These are phyloP conservation scores for Aspergillus sp. DNA, from an alignment of 2,329 filamentous ascomycete genomes.

Conservation along the genomic window DNA sequence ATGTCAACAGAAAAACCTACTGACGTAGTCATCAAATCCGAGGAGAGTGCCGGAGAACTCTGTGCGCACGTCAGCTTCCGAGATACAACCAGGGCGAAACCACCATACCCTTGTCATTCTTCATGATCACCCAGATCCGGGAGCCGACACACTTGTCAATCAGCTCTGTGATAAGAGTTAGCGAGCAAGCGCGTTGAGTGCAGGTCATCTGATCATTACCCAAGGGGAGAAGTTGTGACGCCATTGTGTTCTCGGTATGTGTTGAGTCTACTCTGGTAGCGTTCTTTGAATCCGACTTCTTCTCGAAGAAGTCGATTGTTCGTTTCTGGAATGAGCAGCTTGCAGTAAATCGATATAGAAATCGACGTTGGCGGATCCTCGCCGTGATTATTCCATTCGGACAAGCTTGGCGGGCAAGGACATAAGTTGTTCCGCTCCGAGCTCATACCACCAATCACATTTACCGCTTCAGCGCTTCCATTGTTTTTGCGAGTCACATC, in stretches of 20 bases:
- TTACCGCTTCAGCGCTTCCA: neutral
- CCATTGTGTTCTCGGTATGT: constrained; percentile 49
- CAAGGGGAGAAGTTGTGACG: constrained; percentile 70
- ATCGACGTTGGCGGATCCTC: constrained; percentile 17
- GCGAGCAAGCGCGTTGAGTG: constrained; percentile 7
- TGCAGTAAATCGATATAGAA: constrained; percentile 16
- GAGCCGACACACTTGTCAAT: constrained; percentile 99
- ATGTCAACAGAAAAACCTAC: constrained; percentile 60
- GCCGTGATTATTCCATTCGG: constrained; percentile 15
- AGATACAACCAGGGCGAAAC: neutral
- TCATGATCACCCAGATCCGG: constrained; percentile 98
- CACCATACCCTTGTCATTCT: constrained; percentile 85
- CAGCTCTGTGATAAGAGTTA: constrained; percentile 63
- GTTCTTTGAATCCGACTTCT: neutral
- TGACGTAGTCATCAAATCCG: constrained; percentile 99
- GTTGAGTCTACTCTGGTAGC: neutral
- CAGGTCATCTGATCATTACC: constrained; percentile 46
- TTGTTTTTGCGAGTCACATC: neutral
- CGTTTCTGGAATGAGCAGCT: neutral
- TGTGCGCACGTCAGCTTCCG: constrained; percentile 39
- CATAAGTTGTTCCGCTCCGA: constrained; percentile 22
- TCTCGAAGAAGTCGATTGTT: neutral
- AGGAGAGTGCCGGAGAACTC: constrained; percentile 94
- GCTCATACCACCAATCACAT: constrained; percentile 11
- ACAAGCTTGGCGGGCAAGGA: constrained; percentile 17